Base-by-base conservation (phyloP, 176 grass and related monocot genomes). In the Raddia guianensis region DNA sequence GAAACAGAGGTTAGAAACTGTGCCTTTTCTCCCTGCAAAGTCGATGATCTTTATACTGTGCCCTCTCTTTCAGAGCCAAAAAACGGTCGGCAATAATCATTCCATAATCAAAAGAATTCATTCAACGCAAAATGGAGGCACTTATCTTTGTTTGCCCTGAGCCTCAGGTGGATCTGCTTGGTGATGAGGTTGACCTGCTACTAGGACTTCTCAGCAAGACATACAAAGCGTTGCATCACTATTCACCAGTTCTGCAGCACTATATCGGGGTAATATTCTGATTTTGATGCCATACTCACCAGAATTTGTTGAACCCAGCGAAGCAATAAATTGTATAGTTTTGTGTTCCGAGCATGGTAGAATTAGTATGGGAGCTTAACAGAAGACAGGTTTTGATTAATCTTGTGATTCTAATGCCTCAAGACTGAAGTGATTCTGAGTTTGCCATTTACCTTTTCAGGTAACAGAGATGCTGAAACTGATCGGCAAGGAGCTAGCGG, bases 111-210 rank as follows among this genome's bases (percentile, higher is more conserved):
- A 59, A 80, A 60, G 42, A 19, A 58, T 20, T 58, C 5, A 34
- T 20, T 58, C 5, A 34, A 33, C 8, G 44, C 13, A 12, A 60
- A 13, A 16, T 7, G 32, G 16, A 37, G 27, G 9, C 40, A n/a
- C 16, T 82, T 52, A 73, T 20, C 70, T 52, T 75, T 75, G 9
- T 37, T 73, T 80, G 6, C 51, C 56, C 57, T 84, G 63, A 86
- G 80, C 3, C 8, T 66, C 45, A 91, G 86, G 86, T 94, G 40
- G 92, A 94, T 94, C 74, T 94, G 66, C 89, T 91, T 15, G 89
- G 89, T 0, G 89, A 95, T 77, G 85, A 87, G 72, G 78, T 91
- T 5, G 89, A 95, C 13, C 49, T 80, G 62, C 84, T 91, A 80
- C 55, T 87, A 51, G 84, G 81, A 63, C 73, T 91, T 79, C 72